Percentiles rank a stretch among this genome's conserved stretches.
These are phyloP conservation scores for Capsicum baccatum DNA, from an alignment of 257 asterid species.

Conservation along the genomic window DNA sequence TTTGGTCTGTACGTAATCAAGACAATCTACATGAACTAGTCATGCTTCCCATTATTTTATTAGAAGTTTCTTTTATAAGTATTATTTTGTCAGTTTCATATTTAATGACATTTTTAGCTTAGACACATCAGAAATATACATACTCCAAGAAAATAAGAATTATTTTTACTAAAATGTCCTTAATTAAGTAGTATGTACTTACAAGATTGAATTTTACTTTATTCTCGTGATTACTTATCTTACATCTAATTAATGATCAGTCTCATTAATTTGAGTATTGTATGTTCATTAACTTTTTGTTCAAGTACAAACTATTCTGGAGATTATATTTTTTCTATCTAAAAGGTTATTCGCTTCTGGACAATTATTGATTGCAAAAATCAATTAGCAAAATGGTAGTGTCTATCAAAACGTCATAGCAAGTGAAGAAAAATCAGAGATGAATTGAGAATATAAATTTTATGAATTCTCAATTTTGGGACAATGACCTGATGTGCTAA, in stretches of 20 bases:
- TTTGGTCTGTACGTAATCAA: neutral
- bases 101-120: neutral
- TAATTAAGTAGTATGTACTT: neutral
- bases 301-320: neutral
- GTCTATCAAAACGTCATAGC: conserved; percentile 25
- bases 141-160: neutral
- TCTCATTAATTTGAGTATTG: too few relatives aligned
- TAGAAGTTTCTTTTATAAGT: neutral
- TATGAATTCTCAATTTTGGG: neutral
- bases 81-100: neutral
- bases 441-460: neutral
- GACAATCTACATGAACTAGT: neutral
- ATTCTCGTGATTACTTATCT: neutral
- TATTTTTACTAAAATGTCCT: neutral
- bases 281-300: neutral
- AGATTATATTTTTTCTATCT: neutral
- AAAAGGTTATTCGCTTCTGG: neutral
- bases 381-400: neutral
- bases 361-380: neutral
- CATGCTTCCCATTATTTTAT: conserved; percentile 8
- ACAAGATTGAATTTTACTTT: too few relatives aligned
- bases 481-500: too few relatives aligned
- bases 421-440: neutral
- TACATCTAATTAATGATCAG: neutral
- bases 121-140: neutral